Base-by-base conservation (phyloP, 208 protist genomes). In the Leptomonas pyrrhocoris region DNA sequence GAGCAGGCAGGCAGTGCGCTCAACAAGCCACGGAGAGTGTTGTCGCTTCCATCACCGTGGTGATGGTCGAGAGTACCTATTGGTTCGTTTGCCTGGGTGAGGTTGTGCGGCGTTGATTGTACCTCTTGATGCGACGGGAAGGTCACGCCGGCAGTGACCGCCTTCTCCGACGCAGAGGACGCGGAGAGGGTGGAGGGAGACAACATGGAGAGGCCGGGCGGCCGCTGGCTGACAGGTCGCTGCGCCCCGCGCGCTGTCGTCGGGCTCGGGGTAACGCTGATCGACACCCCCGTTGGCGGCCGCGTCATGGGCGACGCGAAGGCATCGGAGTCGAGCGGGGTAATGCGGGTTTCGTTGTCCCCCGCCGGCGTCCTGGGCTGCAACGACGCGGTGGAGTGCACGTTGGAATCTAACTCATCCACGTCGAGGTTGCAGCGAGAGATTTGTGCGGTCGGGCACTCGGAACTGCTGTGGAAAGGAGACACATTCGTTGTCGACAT, bases 391-490 rank as follows among this genome's bases (percentile, higher is more conserved):
- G 56, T 57, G 25, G 64, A 67, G 36, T 49, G 71, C 23, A 43
- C 0, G 42, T 31, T 51, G 15, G 57, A 63, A 18, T 25, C 25
- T 21, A 34, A 30, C 1, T 71, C 62, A 42, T 36, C 19, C 11
- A 1, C 13, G 34, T 72, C 69, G 21, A 38, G 36, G 61, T 50
- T 63, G 45, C 19, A 36, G 18, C 34, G 40, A 16, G 45, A 55
- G 25, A 71, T 18, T 11, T 51, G 56, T 0, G 56, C 55, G 0
- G 57, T 68, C 16, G 45, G 28, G 51, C 71, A 80, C 18, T 85
- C 80, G 15, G 79, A 83, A 78, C 83, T 85, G 65, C 77, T 86
- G 68, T 74, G 55, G n/a, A 84, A 79, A 7, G 83, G 74, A 7
- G 84, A 74, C 43, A 51, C 23, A 2, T 30, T 58, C 13, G 50